Base-by-base conservation (phyloP, 2,329 filamentous ascomycete genomes). In the Penicillium brasilianum region DNA sequence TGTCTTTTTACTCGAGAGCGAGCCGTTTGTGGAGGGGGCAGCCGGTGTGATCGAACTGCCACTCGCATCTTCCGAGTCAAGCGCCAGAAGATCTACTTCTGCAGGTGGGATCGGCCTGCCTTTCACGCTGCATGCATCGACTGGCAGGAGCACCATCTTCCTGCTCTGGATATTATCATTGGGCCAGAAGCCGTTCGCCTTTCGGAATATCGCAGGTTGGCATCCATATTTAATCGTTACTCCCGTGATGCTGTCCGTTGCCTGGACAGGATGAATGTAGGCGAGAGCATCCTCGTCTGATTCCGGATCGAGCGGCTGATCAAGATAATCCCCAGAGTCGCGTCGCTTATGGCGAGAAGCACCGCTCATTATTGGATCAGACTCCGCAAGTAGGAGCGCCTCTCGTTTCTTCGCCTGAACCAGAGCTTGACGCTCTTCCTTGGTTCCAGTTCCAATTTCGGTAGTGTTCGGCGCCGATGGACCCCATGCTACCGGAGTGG, bases 101-200 rank as follows among this genome's bases (percentile, higher is more conserved):
- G 67, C 51, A 73, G 74, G 7, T 69, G 77, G 43, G 72, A 85
- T 77, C 36, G 80, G 84, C 54, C 88, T 85, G 32, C 94, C 93
- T 72, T 93, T 95, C 44, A 93, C 83, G 44, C 90, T 88, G 75
- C 94, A 98, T 43, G 92, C 90, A 75, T 97, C 93, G 4, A 98
- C 92, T 0, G 95, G 95, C 55, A 99, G 81, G 9, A 93, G 84
- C 16, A 99, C 84, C 65, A 87, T 89, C 71, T 91, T 91, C 61
- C 93, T 88, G 51, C 88, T 87, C 74, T 97, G 94, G 37, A 98
- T 90, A 64, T 88, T 92, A 73, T 98, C 95, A 65, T 93, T 92
- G 7, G 93, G 92, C 95, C 95, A 99, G 71, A 99, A 88, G 11
- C 95, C 88, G 74, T 99, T 99, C 41, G 92, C 88, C 74, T 91